Evolutionary conservation across 192 early-diverging fungal species (phyloP), one percentile per base, ranked within the genome.

Genomic region (Helicostylum pulchrum): DNA sequence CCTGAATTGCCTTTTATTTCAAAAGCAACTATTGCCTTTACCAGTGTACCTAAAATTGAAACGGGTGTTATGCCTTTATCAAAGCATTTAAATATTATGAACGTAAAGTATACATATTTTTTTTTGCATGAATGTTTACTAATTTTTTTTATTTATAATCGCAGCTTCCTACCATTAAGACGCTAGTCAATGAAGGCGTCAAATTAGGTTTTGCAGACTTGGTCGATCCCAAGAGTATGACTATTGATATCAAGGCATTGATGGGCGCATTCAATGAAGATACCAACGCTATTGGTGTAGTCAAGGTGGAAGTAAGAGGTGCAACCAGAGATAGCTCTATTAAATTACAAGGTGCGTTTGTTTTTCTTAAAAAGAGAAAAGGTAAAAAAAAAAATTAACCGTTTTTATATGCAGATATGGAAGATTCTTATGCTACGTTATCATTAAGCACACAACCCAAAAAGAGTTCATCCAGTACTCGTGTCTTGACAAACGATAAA

Each of bases 201-300:
- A 66, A 65, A 46, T 32, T 66, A 4, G 70, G 63, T 3, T 66
- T 71, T 54, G 63, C 57, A 20, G 70, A 65, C 43, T 47, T 71
- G 7, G 70, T 71, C 1, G 70, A 71, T 53, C 70, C 70, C 12
- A 71, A 71, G 53, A 66, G 64, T 32, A 66, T 71, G 64, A 71
- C 70, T 2, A 20, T 71, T 23, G 64, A 71, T 43, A 26, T 71
- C 0, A 58, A 66, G 46, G 50, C 70, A n/a, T 34, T 71, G 2
- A 30, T 72, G 11, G 70, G 58, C 2, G 51, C 58, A 4, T 53
- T 49, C 3, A 34, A 64, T 11, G 42, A 61, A 15, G 70, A 72
- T 21, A 62, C 60, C 11, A 20, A 54, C 12, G 70, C 70, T 39
- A 66, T 72, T 62, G 70, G 70, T 15, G 63, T 72, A 30, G 52